Evolutionary conservation across 345 rosid genomes (phyloP).

Genomic region (Euphorbia pulcherrima): DNA sequence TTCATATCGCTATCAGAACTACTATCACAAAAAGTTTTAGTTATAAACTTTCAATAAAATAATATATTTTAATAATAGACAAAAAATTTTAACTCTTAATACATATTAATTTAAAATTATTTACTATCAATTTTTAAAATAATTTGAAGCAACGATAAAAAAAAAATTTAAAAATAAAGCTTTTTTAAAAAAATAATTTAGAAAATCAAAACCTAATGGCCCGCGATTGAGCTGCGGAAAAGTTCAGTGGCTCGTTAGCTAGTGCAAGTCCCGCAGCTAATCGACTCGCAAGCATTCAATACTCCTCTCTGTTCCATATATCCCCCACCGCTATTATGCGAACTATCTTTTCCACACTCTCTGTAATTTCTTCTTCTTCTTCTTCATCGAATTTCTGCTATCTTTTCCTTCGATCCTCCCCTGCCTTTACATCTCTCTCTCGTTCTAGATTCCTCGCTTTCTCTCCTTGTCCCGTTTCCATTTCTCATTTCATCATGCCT

Average conservation of each 20-base stretch:
- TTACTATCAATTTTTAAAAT: too few species aligned
- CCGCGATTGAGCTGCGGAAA: background rate
- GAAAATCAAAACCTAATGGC: too few species aligned
- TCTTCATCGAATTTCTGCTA: constrained; percentile 13
- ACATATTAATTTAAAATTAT: too few species aligned
- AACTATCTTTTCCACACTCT: constrained; percentile 3
- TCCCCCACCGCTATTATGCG: background rate
- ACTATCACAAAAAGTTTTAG: too few species aligned
- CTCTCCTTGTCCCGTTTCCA: constrained; percentile 11
- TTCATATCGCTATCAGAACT: too few species aligned
- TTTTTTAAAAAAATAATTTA: too few species aligned
- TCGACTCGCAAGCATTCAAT: background rate
- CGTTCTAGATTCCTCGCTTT: constrained; percentile 19
- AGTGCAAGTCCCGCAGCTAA: background rate
- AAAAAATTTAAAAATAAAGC: too few species aligned
- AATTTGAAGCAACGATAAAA: too few species aligned
- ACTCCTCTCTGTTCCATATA: background rate
- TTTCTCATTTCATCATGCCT: constrained; percentile 32
- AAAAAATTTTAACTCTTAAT: too few species aligned
- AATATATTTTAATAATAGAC: too few species aligned
- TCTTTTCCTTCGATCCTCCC: constrained; percentile 31
- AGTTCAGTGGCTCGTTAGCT: background rate
- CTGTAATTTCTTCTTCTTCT: constrained; percentile 15
- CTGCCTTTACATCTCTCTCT: constrained; percentile 22
- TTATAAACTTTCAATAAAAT: too few species aligned